phyloP scores from a whole-genome alignment of 371 early-diverging fungal species.

The Mortierella sp. region DNA sequence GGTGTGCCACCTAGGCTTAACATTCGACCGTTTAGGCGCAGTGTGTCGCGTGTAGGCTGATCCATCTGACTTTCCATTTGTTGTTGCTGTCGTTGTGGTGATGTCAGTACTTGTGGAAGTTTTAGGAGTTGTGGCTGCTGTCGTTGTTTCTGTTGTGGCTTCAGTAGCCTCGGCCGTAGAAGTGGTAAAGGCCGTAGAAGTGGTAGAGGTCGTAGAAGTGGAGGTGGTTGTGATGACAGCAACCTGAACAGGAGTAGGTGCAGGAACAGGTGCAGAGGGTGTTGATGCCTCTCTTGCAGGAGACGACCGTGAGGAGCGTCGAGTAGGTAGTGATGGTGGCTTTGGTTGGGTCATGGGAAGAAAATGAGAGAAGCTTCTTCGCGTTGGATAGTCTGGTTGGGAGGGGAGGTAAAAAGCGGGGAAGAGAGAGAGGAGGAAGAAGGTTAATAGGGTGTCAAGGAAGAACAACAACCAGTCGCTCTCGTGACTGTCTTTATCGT shows the following conservation, averaged over 20 bases:
- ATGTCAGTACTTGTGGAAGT: not conserved
- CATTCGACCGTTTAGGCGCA: slow-evolving; percentile 43
- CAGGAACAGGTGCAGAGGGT: not conserved
- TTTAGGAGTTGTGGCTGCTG: not conserved
- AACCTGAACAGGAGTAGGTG: not conserved
- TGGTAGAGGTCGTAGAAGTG: not conserved
- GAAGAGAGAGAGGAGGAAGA: no score
- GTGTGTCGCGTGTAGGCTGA: slow-evolving; percentile 39
- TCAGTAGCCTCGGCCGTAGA: not conserved
- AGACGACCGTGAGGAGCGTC: not conserved
- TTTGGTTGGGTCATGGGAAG: not conserved
- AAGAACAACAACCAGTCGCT: no score
- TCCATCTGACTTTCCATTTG: not conserved
- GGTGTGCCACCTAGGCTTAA: slow-evolving; percentile 87
- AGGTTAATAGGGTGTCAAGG: no score
- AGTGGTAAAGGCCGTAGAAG: not conserved
- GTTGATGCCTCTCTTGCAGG: not conserved
- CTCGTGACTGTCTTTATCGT: not conserved
- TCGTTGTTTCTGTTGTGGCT: not conserved
- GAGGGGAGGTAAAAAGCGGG: not conserved
- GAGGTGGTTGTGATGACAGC: not conserved
- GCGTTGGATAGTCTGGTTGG: not conserved
- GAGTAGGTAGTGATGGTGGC: no score
- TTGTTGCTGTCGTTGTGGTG: not conserved
- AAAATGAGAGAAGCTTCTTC: no score